Evolutionary conservation across 2,329 filamentous ascomycete species (phyloP).

Genomic region (Ophiostoma himal-ulmi): DNA sequence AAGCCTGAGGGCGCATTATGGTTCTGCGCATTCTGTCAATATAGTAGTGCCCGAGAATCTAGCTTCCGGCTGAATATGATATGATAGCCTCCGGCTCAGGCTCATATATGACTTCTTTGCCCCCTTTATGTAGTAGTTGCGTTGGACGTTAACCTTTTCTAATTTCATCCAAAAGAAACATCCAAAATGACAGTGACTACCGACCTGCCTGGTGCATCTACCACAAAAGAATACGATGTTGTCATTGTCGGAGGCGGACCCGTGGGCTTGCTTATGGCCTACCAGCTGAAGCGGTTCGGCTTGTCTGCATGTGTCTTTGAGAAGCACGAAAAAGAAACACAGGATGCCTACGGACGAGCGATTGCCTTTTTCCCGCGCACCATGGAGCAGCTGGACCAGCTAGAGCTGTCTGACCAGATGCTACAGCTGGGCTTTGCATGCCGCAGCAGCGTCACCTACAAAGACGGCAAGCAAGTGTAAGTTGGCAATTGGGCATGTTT

Average conservation of each 20-base stretch:
- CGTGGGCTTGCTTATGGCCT: conserved; percentile 41
- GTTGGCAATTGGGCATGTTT: background rate
- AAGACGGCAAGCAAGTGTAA: conserved; percentile 40
- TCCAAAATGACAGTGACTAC: background rate
- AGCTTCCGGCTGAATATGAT: background rate
- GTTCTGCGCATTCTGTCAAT: background rate
- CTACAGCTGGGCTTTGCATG: conserved; percentile 49
- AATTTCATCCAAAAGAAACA: background rate
- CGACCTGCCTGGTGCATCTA: background rate
- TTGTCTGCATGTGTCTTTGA: conserved; percentile 44
- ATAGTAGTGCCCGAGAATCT: background rate
- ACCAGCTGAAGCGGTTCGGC: conserved; percentile 40
- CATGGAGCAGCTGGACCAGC: conserved; percentile 47
- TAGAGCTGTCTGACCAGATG: conserved; percentile 44
- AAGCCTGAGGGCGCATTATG: too few relatives aligned
- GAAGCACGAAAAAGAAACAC: conserved; percentile 42
- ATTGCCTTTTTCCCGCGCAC: conserved; percentile 49
- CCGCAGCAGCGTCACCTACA: conserved; percentile 45
- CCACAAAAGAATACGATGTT: conserved; percentile 28
- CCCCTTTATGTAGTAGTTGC: background rate
- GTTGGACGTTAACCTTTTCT: background rate
- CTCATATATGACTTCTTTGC: background rate
- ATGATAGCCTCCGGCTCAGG: background rate
- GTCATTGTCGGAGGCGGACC: conserved; percentile 42
- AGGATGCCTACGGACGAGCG: conserved; percentile 49